Evolutionary conservation across 306 rosid species (phyloP), one percentile per base, ranked within the genome.

Genomic region (Castanea sativa): DNA sequence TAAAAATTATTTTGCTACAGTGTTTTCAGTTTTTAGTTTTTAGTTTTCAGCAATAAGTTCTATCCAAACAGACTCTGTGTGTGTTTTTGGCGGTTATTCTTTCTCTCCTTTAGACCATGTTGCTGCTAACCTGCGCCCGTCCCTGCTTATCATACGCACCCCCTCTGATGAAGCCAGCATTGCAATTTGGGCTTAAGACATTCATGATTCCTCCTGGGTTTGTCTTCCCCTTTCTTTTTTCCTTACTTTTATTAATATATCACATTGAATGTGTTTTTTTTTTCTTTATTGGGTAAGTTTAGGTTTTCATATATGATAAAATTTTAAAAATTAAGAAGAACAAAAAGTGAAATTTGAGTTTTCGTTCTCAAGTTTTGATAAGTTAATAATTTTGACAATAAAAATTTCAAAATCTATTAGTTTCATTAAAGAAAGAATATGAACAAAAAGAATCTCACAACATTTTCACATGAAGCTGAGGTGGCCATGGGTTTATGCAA

Each of bases 181-280:
- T 90, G 68, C 92, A 80, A 71, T 78, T 85, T 21, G 82, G 85
- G 71, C 83, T 85, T 75, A 75, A 74, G 65, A 72, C 4, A 63
- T 80, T 85, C 51, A 12, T 77, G 41, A 73, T 79, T 77, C 72
- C 77, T 74, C 60, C 82, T 71, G 88, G 94, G 98, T 86, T 85
- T 51, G 32, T 43, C 7, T 55, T n/a, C n/a, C 3, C 21, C 16
- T 58, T 61, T 38, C 3, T 5, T 19, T 53, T 33, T 61, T 65
- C 20, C 58, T 4, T 57, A 38, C 25, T 81, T 79, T 49, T 49
- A 78, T 49, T 16, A 1, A 74, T 69, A 35, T 30, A 69, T 55
- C 19, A 55, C 21, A 12, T 1, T 53, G 41, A 21, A 29, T 65
- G 3, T 12, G 43, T 23, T 61, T 11, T 8, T 61, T 78, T 45